Evolutionary conservation across 768 basidiomycete genomes (phyloP).

Genomic region (Rhizopogon roseolus): DNA sequence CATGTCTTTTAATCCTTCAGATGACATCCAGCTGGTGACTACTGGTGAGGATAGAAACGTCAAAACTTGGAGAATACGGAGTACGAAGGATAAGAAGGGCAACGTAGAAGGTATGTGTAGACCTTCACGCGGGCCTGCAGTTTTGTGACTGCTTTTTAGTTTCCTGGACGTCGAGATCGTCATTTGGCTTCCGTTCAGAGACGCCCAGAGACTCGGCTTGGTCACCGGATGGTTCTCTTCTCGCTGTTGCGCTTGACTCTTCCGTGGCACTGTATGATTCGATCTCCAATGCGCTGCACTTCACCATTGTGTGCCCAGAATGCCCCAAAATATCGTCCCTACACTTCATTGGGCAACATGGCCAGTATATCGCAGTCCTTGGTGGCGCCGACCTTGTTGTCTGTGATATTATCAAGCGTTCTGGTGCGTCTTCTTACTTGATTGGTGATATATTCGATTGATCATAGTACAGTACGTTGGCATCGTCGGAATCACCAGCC

Average conservation of each 20-base stretch:
- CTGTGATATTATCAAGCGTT: constrained; percentile 68
- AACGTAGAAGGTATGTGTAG: constrained; percentile 45
- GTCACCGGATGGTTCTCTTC: constrained; percentile 82
- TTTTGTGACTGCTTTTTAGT: constrained; percentile 12
- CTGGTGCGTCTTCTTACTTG: constrained; percentile 40
- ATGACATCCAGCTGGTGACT: constrained; percentile 54
- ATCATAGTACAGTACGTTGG: constrained; percentile 52
- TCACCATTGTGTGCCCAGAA: constrained; percentile 56
- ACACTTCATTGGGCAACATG: constrained; percentile 65
- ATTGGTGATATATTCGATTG: neutral
- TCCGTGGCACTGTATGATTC: constrained; percentile 76
- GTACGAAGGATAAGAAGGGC: constrained; percentile 39
- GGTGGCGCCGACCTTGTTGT: constrained; percentile 48
- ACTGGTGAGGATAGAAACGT: constrained; percentile 70
- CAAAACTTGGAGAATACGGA: constrained; percentile 75
- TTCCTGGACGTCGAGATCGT: constrained; percentile 79
- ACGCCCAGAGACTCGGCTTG: constrained; percentile 65
- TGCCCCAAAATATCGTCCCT: constrained; percentile 39
- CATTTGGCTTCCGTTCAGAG: constrained; percentile 64
- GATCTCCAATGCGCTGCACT: constrained; percentile 50
- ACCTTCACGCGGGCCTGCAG: neutral
- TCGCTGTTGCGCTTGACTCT: constrained; percentile 66
- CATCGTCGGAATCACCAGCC: constrained; percentile 32
- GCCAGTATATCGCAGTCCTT: constrained; percentile 63
- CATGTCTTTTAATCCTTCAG: constrained; percentile 61